Evolutionary conservation across 257 asterid species (phyloP).

Genomic region (Scutellaria galericulata): DNA sequence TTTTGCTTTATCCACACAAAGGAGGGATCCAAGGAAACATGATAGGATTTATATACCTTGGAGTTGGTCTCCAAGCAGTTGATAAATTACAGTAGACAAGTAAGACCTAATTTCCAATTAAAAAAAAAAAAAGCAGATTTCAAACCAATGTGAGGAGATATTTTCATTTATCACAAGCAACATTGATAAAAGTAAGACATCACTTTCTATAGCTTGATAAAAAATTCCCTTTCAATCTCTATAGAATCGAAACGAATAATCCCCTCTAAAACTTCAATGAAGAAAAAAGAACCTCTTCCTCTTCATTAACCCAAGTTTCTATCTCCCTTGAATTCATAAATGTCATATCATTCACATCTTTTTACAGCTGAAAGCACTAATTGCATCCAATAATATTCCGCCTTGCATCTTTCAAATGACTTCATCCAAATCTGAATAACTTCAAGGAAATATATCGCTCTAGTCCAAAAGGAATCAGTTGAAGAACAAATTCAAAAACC

Average conservation of each 20-base stretch:
- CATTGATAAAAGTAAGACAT: not conserved
- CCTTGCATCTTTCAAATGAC: not conserved
- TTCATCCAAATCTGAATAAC: conserved; percentile 3
- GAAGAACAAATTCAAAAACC: not conserved
- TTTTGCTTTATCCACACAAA: not conserved
- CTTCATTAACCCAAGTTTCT: too few relatives aligned
- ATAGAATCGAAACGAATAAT: not conserved
- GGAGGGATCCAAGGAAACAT: not conserved
- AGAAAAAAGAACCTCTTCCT: not conserved
- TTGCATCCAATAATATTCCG: not conserved
- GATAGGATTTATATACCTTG: not conserved
- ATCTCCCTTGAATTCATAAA: not conserved
- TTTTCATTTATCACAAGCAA: not conserved
- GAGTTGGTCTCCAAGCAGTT: not conserved
- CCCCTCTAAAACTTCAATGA: not conserved
- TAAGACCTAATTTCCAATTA: not conserved
- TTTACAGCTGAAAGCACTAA: not conserved
- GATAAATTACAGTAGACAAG: not conserved
- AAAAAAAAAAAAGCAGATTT: not conserved
- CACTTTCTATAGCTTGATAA: not conserved
- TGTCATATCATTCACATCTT: not conserved
- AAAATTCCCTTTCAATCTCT: not conserved
- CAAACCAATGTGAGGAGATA: not conserved
- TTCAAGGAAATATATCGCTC: not conserved
- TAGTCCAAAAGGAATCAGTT: not conserved